A percentile compares a stretch with the other conserved stretches of the same genome.
Evolutionary conservation across 139 green algal species (phyloP).

Genomic region (Ostreobium quekettii): DNA sequence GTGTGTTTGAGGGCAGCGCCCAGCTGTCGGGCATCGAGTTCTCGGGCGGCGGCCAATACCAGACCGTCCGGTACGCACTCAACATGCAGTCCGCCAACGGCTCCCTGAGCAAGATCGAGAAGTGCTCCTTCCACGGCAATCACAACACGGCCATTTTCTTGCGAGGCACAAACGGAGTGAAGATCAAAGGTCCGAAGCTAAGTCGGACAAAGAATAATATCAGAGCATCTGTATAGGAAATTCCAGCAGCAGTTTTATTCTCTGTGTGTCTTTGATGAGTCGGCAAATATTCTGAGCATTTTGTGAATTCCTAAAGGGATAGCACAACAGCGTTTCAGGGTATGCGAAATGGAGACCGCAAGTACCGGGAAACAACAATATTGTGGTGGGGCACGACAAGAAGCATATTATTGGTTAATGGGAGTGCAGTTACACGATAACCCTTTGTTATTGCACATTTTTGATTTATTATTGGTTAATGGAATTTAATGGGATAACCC

Average conservation of each 20-base stretch:
- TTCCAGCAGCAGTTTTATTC: neutral
- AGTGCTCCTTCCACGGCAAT: slow-evolving; percentile 1
- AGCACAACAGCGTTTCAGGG: too few relatives aligned
- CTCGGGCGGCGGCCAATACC: slow-evolving; percentile 1
- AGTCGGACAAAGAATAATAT: neutral
- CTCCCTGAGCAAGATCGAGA: neutral
- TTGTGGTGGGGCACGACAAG: too few relatives aligned
- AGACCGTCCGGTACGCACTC: slow-evolving; percentile 10
- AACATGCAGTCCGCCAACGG: slow-evolving; percentile 8
- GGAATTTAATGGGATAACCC: too few relatives aligned
- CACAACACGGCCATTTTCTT: slow-evolving; percentile 6
- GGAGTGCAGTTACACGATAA: too few relatives aligned
- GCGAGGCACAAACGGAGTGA: neutral
- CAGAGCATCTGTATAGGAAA: neutral
- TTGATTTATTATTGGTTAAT: too few relatives aligned
- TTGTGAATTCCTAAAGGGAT: too few relatives aligned
- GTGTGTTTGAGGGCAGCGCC: slow-evolving; percentile 10
- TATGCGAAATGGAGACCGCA: too few relatives aligned
- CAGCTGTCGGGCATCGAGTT: slow-evolving; percentile 11
- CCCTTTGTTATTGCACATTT: too few relatives aligned
- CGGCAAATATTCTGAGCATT: too few relatives aligned
- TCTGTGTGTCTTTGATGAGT: too few relatives aligned
- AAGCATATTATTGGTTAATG: too few relatives aligned
- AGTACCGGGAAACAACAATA: too few relatives aligned
- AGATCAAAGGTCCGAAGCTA: slow-evolving; percentile 3